Base-by-base conservation (phyloP, 2,329 filamentous ascomycete species). In the Hysterium pulicare region DNA sequence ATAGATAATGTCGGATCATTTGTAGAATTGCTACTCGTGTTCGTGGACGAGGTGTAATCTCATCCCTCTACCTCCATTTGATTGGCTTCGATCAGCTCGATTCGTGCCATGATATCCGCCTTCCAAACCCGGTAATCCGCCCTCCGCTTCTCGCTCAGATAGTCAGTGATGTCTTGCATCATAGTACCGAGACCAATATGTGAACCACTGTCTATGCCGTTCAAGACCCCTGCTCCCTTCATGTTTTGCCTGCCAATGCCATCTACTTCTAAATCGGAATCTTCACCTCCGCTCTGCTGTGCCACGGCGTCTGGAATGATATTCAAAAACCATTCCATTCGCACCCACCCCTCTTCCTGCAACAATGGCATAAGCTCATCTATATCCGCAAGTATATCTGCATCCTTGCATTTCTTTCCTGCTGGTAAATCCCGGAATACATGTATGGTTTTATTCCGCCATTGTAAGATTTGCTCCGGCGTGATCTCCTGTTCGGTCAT, bases 81-180 rank as follows among this genome's bases (percentile, higher is more conserved):
- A 13, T n/a, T 28, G 24, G 28, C 23, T 35, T 79, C 71, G 33
- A 77, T 62, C 45, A 72, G 62, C 19, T 71, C 66, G 44, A 87
- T 79, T 50, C 74, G 74, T 45, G 66, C 68, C 58, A 86, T 54
- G 20, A 88, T 76, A 1, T 62, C 67, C 4, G 73, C 71, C 62
- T 83, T 83, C 87, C 87, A 93, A 15, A 61, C 62, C 33, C 62
- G 69, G 58, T 82, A 90, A 9, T 84, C 80, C 31, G 71, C 71
- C 53, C 75, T 74, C 51, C 79, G 81, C 47, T 75, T 71, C 37
- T 83, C 79, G 48, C 82, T 83, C 53, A 90, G 64, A 55, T 83
- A 87, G 55, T 90, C 84, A 55, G 86, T 83, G 35, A 78, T 76
- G 49, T 84, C 82, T 62, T 90, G 85, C 53, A 90, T 80, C 86